phyloP scores from a whole-genome alignment of 208 protist species.

The Wallacemonas collosoma region DNA sequence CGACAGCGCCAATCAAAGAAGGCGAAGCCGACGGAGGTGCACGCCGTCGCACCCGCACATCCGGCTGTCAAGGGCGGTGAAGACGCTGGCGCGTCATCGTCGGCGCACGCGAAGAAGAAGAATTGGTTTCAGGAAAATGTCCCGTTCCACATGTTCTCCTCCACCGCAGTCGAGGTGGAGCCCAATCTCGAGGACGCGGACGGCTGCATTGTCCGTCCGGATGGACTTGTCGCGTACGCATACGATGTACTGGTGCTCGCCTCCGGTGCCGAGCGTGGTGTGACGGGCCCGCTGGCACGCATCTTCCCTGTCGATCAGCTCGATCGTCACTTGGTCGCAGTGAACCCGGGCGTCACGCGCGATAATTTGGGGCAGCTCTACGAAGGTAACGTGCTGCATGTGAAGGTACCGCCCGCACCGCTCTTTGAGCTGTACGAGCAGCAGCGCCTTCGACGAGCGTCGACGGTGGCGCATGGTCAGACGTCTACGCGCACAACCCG shows the following conservation, averaged over 20 bases:
- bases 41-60: too few species aligned
- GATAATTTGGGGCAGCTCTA: constrained; percentile 70
- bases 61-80: too few species aligned
- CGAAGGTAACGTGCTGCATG: constrained; percentile 70
- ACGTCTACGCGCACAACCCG: background rate
- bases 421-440: constrained; percentile 7
- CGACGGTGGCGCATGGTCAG: background rate
- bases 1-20: background rate
- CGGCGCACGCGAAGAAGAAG: background rate
- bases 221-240: constrained; percentile 43
- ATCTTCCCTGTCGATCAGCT: constrained; percentile 57
- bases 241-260: constrained; percentile 88
- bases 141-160: constrained; percentile 9
- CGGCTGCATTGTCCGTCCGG: constrained; percentile 22
- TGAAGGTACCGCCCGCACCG: constrained; percentile 71
- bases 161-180: background rate
- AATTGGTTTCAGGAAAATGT: constrained; percentile 12
- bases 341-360: constrained; percentile 81
- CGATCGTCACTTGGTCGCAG: constrained; percentile 70
- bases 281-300: constrained; percentile 24
- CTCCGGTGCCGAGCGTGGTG: constrained; percentile 44
- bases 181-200: constrained; percentile 12
- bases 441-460: background rate
- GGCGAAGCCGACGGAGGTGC: too few species aligned
- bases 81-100: too few species aligned